These are phyloP conservation scores for Scytalidium sp. DNA, from an alignment of 2,329 filamentous ascomycete species.

Conservation along the genomic window DNA sequence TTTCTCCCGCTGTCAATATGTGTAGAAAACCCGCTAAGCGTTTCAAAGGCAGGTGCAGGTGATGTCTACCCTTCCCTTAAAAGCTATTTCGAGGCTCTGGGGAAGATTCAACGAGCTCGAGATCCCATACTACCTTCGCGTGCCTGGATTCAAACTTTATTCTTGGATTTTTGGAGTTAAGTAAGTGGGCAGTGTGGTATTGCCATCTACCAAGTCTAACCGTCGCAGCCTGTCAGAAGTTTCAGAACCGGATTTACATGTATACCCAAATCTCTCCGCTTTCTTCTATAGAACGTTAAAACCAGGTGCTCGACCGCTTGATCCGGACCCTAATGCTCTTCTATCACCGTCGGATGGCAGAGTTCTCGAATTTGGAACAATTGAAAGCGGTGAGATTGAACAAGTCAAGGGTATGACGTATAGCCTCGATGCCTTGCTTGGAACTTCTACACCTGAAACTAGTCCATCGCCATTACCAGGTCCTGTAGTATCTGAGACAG, in stretches of 20 bases:
- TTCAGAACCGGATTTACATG: conserved; percentile 80
- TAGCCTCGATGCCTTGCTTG: conserved; percentile 87
- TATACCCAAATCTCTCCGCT: conserved; percentile 87
- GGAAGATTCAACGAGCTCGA: conserved; percentile 71
- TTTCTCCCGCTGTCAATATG: conserved; percentile 10
- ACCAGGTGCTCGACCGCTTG: conserved; percentile 79
- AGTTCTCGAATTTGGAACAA: conserved; percentile 86
- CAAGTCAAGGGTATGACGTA: conserved; percentile 99
- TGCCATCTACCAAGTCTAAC: conserved; percentile 13
- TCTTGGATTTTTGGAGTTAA: conserved; percentile 72
- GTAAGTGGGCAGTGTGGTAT: conserved; percentile 29
- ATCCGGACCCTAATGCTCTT: conserved; percentile 75
- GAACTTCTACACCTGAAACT: conserved; percentile 54
- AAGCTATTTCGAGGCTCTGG: conserved; percentile 69
- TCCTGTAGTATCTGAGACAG: conserved; percentile 20
- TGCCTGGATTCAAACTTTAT: conserved; percentile 73
- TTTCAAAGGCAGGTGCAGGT: conserved; percentile 61
- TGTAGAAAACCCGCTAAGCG: conserved; percentile 10
- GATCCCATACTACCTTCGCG: conserved; percentile 66
- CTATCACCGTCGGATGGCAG: conserved; percentile 88
- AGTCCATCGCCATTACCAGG: conserved; percentile 18
- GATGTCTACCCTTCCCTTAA: conserved; percentile 71
- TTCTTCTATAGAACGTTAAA: conserved; percentile 98
- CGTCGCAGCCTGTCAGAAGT: conserved; percentile 71
- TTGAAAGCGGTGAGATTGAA: conserved; percentile 91